phyloP scores from a whole-genome alignment of 1,284 basidiomycete genomes.

The Cerioporus squamosus region DNA sequence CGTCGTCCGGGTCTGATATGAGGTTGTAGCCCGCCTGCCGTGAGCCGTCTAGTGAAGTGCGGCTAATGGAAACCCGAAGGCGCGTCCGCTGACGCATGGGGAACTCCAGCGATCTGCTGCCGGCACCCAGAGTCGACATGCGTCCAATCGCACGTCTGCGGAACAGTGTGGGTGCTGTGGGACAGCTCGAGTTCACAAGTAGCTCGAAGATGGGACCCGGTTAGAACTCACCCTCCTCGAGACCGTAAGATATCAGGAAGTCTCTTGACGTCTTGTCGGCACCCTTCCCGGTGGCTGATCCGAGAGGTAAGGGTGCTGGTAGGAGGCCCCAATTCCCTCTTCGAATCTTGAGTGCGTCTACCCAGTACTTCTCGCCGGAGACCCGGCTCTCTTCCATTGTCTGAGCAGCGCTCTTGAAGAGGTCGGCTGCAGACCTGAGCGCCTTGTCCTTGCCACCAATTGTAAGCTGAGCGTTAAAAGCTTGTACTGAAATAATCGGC shows the following conservation, averaged over 20 bases:
- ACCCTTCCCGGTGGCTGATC: conserved; percentile 69
- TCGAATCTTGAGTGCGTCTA: conserved; percentile 75
- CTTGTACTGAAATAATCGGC: conserved; percentile 68
- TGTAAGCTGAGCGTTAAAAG: conserved; percentile 74
- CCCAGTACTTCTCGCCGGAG: conserved; percentile 75
- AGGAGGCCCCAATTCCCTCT: conserved; percentile 76
- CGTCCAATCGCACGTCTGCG: conserved; percentile 70
- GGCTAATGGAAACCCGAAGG: conserved; percentile 58
- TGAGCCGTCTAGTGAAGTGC: conserved; percentile 38
- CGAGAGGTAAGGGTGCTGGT: conserved; percentile 74
- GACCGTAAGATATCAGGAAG: conserved; percentile 75
- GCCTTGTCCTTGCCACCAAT: conserved; percentile 81
- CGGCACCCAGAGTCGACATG: conserved; percentile 52
- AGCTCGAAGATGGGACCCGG: background rate
- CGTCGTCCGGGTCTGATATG: conserved; percentile 35
- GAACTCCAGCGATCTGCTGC: conserved; percentile 53
- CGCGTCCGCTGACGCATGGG: conserved; percentile 63
- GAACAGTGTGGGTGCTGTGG: conserved; percentile 61
- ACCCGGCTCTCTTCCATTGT: conserved; percentile 66
- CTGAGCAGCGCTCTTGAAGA: conserved; percentile 71
- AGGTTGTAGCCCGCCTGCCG: conserved; percentile 44
- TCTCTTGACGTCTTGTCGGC: conserved; percentile 79
- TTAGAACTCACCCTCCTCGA: conserved; percentile 68
- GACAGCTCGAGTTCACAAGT: conserved; percentile 5
- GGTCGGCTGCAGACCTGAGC: conserved; percentile 67